Conservation (phyloP, 1,284 basidiomycete species). For the Ceratorhiza oryzae-sativae region DNA sequence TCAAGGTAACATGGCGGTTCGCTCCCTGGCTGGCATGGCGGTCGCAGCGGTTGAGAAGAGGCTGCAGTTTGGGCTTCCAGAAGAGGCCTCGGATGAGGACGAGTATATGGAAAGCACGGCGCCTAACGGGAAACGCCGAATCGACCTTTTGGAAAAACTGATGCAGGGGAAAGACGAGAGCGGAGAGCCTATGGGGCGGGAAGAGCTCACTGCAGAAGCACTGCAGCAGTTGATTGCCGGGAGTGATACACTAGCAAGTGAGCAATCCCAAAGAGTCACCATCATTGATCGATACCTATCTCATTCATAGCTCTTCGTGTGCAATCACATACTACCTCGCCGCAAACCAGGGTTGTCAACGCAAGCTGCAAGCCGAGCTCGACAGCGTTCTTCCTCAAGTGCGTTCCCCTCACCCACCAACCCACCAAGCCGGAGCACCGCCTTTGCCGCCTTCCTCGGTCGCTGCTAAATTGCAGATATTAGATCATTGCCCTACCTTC, state of each 20-base stretch:
- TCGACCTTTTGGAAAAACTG: slow-evolving; percentile 81
- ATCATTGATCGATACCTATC: slow-evolving; percentile 3
- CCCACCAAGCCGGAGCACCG: not conserved
- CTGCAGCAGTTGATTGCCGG: slow-evolving; percentile 86
- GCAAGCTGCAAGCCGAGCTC: slow-evolving; percentile 78
- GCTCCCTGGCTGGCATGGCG: slow-evolving; percentile 79
- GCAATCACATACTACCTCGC: slow-evolving; percentile 85
- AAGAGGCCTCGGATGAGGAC: slow-evolving; percentile 3
- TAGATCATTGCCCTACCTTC: slow-evolving; percentile 75
- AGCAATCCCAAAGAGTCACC: slow-evolving; percentile 45
- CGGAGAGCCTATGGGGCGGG: slow-evolving; percentile 76
- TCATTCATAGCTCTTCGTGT: slow-evolving; percentile 69
- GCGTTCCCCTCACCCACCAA: not conserved
- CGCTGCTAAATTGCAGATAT: slow-evolving; percentile 51
- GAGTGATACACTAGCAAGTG: slow-evolving; percentile 82
- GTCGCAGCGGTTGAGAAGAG: slow-evolving; percentile 81
- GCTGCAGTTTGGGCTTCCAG: slow-evolving; percentile 53
- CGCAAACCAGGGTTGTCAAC: slow-evolving; percentile 67
- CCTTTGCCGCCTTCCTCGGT: not conserved
- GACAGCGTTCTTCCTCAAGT: slow-evolving; percentile 65
- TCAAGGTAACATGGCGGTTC: slow-evolving; percentile 70
- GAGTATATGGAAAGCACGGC: slow-evolving; percentile 49
- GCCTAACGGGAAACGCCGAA: slow-evolving; percentile 62
- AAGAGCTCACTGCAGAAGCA: slow-evolving; percentile 86
- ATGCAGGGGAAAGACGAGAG: slow-evolving; percentile 77